A percentile compares a stretch with the other conserved stretches of the same genome.
Conservation (phyloP, 208 protist genomes). For the Naegleria lovaniensis region DNA sequence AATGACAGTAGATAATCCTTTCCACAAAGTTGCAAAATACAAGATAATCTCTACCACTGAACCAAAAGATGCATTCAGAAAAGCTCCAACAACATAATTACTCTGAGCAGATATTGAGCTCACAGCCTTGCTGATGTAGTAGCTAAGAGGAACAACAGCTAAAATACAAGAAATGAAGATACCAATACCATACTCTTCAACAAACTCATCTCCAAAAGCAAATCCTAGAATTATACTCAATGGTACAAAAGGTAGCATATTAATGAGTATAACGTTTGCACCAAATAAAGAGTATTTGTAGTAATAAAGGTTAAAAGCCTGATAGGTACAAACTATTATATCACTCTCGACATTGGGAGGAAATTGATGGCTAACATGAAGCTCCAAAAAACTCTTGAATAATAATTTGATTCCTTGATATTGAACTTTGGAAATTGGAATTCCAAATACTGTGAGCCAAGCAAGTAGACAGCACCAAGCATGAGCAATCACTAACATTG, state of each 20-base stretch:
- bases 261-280: conserved; percentile 50
- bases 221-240: conserved; percentile 37
- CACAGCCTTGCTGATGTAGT: conserved; percentile 46
- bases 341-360: not conserved
- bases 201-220: conserved; percentile 34
- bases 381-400: conserved; percentile 9
- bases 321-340: not conserved
- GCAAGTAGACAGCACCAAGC: conserved; percentile 17
- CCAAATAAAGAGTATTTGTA: conserved; percentile 47
- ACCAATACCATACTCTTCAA: conserved; percentile 32
- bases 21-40: conserved; percentile 35
- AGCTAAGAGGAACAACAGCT: conserved; percentile 53
- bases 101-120: conserved; percentile 47
- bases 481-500: conserved; percentile 36
- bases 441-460: conserved; percentile 45
- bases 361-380: not conserved
- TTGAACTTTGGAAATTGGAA: conserved; percentile 52
- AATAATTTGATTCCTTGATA: conserved; percentile 18
- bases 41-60: conserved; percentile 57
- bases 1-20: conserved; percentile 25
- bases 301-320: conserved; percentile 47
- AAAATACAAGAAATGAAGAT: conserved; percentile 43
- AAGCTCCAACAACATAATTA: conserved; percentile 54
- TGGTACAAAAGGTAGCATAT: conserved; percentile 41
- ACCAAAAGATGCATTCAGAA: conserved; percentile 58